Evolutionary conservation across 306 rosid genomes (phyloP).

Genomic region (Begonia masoniana): DNA sequence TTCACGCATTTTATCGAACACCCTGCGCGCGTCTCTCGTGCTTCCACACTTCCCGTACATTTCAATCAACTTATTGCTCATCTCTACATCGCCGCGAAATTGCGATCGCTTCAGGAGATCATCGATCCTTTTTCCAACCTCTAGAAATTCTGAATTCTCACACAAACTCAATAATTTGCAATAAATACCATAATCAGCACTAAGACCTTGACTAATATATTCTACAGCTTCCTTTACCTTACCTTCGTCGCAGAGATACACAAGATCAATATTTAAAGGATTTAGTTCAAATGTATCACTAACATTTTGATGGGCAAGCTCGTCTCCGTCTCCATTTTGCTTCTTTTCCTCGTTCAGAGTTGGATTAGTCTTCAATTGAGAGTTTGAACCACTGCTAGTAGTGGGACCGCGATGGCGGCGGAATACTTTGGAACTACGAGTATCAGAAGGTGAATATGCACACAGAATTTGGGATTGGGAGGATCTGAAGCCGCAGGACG

Average conservation of each 20-base stretch:
- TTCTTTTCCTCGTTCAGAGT: conserved; percentile 21
- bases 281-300: conserved; percentile 5
- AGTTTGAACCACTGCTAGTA: conserved; percentile 10
- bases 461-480: conserved; percentile 11
- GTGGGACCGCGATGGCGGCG: conserved; percentile 21
- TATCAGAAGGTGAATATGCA: conserved; percentile 18
- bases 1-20: conserved; percentile 65
- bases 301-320: conserved; percentile 15
- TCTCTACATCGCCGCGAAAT: conserved; percentile 34
- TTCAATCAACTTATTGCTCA: conserved; percentile 35
- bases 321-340: conserved; percentile 11
- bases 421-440: conserved; percentile 12
- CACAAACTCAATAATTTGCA: conserved; percentile 40
- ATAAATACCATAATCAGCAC: conserved; percentile 46
- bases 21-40: conserved; percentile 48
- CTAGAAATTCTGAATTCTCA: conserved; percentile 26
- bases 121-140: conserved; percentile 39
- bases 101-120: conserved; percentile 31
- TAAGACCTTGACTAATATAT: conserved; percentile 41
- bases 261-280: conserved; percentile 27
- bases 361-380: conserved; percentile 13
- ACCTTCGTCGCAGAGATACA: conserved; percentile 46
- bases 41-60: conserved; percentile 46
- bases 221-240: conserved; percentile 45
- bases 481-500: conserved; percentile 8